Base-by-base conservation (phyloP, 2,329 filamentous ascomycete species). In the Chalaropsis thielavioides region DNA sequence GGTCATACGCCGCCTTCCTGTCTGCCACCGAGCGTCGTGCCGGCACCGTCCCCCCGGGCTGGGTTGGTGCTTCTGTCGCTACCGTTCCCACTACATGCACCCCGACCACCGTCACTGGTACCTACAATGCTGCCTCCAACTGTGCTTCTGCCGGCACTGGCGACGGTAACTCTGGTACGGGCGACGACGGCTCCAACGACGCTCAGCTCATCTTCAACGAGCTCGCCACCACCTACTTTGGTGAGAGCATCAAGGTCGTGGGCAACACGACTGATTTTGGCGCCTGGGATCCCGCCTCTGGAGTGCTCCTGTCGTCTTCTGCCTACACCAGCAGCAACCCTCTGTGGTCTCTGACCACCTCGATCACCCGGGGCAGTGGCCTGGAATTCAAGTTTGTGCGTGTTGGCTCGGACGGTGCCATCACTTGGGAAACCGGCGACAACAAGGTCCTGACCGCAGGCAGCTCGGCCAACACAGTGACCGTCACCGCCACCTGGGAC, bases 1-100 rank as follows among this genome's bases (percentile, higher is more conserved):
- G 87, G 87, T 88, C 85, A 0, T 89, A 89, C 69, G 85, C 86
- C 1, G 80, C 86, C 0, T 85, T 90, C 73, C 75, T 90, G 59
- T 86, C 85, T 0, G 81, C 81, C n/a, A 75, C 77, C 27, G 79
- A 79, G 51, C 80, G 85, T 44, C 80, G 85, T 59, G 78, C 79
- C 59, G 79, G 79, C 70, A 80, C 17, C 40, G 73, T 84, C 8
- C 83, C 84, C 1, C 75, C 78, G 0, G 79, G 82, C 5, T 87
- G 85, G 84, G 77, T 77, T 3, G 78, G 74, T 35, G 68, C 73
- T 56, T 70, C 75, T 5, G 77, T 76, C 2, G 78, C 76, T 66
- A 75, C 76, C 0, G 73, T 85, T 0, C 82, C 84, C 0, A 69
- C 74, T 1, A 71, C 73, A 0, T 86, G 84, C 72, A 71, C 71